Conservation (phyloP, 805 yeast species). For the Teunomyces kruisii region DNA sequence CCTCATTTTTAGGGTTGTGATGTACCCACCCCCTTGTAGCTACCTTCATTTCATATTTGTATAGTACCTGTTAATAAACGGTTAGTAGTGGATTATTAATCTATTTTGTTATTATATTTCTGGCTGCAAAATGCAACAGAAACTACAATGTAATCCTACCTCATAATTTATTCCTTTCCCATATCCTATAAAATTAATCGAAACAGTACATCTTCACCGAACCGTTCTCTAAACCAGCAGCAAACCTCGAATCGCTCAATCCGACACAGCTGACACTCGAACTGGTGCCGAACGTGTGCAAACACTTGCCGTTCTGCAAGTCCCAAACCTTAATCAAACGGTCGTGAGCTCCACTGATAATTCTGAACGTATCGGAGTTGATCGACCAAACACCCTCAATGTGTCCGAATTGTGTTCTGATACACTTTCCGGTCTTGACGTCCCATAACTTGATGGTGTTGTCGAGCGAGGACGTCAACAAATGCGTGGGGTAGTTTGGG, state of each 20-base stretch:
- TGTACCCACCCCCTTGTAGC: background rate
- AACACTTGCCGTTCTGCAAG: conserved; percentile 87
- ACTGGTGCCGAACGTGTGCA: conserved; percentile 87
- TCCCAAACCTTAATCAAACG: conserved; percentile 92
- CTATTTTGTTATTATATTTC: no score
- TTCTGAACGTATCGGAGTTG: conserved; percentile 92
- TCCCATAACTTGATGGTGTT: conserved; percentile 95
- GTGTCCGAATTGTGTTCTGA: conserved; percentile 95
- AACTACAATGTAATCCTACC: background rate
- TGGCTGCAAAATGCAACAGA: no score
- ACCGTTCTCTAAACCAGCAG: conserved; percentile 88
- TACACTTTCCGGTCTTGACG: conserved; percentile 79
- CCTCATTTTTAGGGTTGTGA: conserved; percentile 7
- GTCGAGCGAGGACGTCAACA: conserved; percentile 84
- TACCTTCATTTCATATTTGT: background rate
- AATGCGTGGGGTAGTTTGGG: conserved; percentile 68
- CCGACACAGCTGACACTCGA: conserved; percentile 66
- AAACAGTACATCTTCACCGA: conserved; percentile 81
- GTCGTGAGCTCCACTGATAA: conserved; percentile 94
- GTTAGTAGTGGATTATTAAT: no score
- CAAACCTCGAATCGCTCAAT: conserved; percentile 84
- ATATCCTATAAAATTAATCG: conserved; percentile 37
- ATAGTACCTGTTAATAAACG: background rate
- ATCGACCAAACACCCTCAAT: conserved; percentile 98
- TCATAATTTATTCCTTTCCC: background rate